Percentiles rank a stretch among this genome's conserved stretches.
These are phyloP conservation scores for Lodderomyces jiufengensis DNA, from an alignment of 1,139 yeast genomes.

Conservation along the genomic window DNA sequence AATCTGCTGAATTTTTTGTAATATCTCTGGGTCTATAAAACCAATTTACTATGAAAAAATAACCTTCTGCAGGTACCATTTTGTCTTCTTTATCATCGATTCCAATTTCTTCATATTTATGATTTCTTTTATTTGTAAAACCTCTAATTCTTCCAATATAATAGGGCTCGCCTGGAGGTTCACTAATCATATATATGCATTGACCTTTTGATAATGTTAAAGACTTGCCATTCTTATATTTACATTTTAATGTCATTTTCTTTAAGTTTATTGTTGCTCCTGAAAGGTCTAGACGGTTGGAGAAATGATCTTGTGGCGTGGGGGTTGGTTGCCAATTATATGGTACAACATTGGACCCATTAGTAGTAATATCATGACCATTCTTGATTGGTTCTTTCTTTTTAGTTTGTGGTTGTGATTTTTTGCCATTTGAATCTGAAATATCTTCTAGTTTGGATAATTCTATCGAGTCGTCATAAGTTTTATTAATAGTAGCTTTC, in stretches of 20 bases:
- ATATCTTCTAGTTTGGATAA: not conserved
- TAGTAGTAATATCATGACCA: not conserved
- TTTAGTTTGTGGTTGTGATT: constrained; percentile 3
- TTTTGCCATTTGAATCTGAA: too few species aligned
- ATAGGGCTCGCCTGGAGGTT: constrained; percentile 95
- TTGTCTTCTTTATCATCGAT: constrained; percentile 6
- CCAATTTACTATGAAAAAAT: constrained; percentile 79
- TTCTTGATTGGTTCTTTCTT: constrained; percentile 2
- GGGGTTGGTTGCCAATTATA: constrained; percentile 43
- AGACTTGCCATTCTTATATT: constrained; percentile 5
- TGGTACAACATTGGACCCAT: constrained; percentile 18
- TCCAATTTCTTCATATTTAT: not conserved
- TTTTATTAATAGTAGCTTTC: constrained; percentile 43
- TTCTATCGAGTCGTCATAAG: constrained; percentile 40
- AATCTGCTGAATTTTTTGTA: constrained; percentile 60
- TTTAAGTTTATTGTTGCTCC: constrained; percentile 34
- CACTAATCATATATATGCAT: constrained; percentile 79
- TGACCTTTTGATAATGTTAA: constrained; percentile 50
- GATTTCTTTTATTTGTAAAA: constrained; percentile 44
- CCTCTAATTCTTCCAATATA: constrained; percentile 85
- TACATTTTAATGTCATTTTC: constrained; percentile 31
- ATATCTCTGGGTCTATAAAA: constrained; percentile 87
- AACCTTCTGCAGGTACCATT: constrained; percentile 43
- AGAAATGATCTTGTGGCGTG: constrained; percentile 30
- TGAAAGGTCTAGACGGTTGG: constrained; percentile 30